Evolutionary conservation across 805 yeast genomes (phyloP), one percentile per base, ranked within the genome.

Genomic region (Lipomyces japonicus): DNA sequence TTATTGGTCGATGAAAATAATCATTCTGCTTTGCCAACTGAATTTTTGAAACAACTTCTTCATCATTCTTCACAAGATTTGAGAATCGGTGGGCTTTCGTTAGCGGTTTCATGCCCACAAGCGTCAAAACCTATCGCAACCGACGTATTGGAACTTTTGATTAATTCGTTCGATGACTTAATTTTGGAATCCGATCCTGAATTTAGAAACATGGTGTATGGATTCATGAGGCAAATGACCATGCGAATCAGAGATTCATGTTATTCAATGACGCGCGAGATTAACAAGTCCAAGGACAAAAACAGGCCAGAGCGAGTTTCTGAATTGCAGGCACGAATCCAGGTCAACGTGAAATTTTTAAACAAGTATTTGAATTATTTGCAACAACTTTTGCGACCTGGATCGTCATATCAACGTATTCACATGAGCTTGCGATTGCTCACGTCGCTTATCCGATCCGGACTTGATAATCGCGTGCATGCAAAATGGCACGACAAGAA

Each of bases 181-280:
- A 75, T 84, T 50, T 71, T 76, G n/a, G 95, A 86, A 51, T 71
- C 77, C 18, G 80, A 82, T 48, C 73, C 86, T 14, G 90, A 84
- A 53, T 72, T 78, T 0, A 72, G 96, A 61, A 82, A 81, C 55
- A 81, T 78, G 40, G 79, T 86, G 44, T 71, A 73, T 24, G 80
- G 91, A 2, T 61, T 78, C 16, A 66, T 89, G 49, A 75, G 82
- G 47, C 79, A 75, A 48, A 81, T 89, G 55, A 62, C 87, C 10
- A 65, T 74, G 25, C 72, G 96, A 58, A 66, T 86, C 16, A 75
- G 85, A 57, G 93, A 84, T 46, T 84, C 90, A 0, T 67, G 83
- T 1, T 80, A 83, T 63, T 76, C 81, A 0, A 57, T 79, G 23
- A 62, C 74, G 21, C 74, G 86, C 60, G 84, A 80, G 43, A 68